Base-by-base conservation (phyloP, 441 rosid genomes). In the Adansonia gregorii region DNA sequence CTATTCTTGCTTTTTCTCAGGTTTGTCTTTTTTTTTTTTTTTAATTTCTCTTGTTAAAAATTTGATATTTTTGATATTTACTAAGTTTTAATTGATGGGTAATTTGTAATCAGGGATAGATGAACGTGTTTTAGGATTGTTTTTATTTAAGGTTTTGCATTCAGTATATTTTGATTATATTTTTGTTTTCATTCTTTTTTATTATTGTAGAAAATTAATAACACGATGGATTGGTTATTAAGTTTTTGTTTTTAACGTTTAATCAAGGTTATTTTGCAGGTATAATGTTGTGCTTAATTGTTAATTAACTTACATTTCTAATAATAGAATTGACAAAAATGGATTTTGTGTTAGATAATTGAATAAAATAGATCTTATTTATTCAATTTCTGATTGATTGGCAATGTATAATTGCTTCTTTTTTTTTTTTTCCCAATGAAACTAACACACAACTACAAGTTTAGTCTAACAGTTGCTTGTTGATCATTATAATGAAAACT, bases 1-100 rank as follows among this genome's bases (percentile, higher is more conserved):
- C 90, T 46, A 20, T 76, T 75, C 79, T 83, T 31, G 89, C 90
- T 69, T 87, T 89, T 77, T 79, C 76, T 78, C 93, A 89, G 93
- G 93, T 89, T 82, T 69, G 77, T 74, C 67, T 56, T 59, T 20
- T 48, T 46, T 49, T 19, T 1, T 35, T 54, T 31, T 20, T 43
- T 41, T 24, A n/a, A 9, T 46, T 41, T 45, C 31, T 67, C 11
- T 67, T 55, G 8, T 64, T n/a, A 43, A 46, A 70, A 72, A 4
- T 55, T 59, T 9, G 0, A 24, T 70, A 19, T 2, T 76, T 70
- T 45, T 77, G 5, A 56, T 3, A 17, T 81, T 41, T 77, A 0
- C 17, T 43, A 31, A 43, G 41, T 59, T 11, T 80, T 55, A 67
- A 56, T 63, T 63, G 20, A 24, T 27, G 74, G 60, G 45, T 74